phyloP scores from a whole-genome alignment of 768 basidiomycete species.

The Rhizopogon salebrosus region DNA sequence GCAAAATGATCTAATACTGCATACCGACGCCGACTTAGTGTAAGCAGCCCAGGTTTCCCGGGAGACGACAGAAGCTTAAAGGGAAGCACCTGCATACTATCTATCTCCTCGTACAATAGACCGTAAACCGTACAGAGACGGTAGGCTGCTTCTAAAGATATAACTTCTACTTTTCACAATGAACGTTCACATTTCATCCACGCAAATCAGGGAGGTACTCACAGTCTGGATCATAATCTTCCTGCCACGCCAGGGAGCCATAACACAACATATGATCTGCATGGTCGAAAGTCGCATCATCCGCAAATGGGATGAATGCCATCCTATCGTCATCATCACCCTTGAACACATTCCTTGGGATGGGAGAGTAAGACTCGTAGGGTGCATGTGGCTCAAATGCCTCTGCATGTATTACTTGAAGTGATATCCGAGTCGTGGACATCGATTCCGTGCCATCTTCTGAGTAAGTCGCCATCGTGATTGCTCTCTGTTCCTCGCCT shows the following conservation, averaged over 20 bases:
- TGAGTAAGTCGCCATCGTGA: neutral
- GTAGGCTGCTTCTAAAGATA: slow-evolving; percentile 43
- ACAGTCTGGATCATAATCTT: slow-evolving; percentile 36
- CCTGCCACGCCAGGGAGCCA: slow-evolving; percentile 47
- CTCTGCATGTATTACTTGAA: neutral
- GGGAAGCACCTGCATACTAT: slow-evolving; percentile 44
- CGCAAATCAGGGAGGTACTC: slow-evolving; percentile 10
- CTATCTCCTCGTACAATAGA: slow-evolving; percentile 41
- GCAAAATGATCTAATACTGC: slow-evolving; percentile 26
- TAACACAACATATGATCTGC: slow-evolving; percentile 36
- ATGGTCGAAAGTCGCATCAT: slow-evolving; percentile 51
- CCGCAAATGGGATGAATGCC: slow-evolving; percentile 58
- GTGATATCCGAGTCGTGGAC: neutral
- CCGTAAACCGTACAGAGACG: slow-evolving; percentile 34
- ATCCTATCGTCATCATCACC: slow-evolving; percentile 57
- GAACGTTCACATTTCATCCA: neutral
- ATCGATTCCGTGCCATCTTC: neutral
- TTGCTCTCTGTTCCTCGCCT: neutral
- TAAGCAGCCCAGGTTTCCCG: slow-evolving; percentile 23
- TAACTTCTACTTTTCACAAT: slow-evolving; percentile 37
- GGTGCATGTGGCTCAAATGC: slow-evolving; percentile 26
- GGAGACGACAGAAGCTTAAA: slow-evolving; percentile 25
- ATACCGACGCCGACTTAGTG: slow-evolving; percentile 17
- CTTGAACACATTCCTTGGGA: slow-evolving; percentile 38
- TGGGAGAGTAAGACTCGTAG: slow-evolving; percentile 57